Conservation (phyloP, 495 filamentous ascomycete species). For the Penicillium daleae region DNA sequence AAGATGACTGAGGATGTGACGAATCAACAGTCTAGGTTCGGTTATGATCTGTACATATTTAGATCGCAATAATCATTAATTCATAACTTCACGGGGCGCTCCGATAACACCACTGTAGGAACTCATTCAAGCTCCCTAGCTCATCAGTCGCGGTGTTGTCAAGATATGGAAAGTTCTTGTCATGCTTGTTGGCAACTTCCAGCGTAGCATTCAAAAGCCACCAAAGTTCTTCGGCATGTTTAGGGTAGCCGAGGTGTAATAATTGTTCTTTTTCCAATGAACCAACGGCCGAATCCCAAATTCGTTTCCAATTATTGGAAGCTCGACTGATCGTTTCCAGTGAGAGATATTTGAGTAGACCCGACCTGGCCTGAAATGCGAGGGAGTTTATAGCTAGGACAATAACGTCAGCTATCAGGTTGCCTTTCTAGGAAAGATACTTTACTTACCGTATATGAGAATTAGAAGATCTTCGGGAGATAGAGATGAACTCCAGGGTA, state of each 20-base stretch:
- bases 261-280: slow-evolving; percentile 28
- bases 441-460: slow-evolving; percentile 39
- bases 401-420: slow-evolving; percentile 1
- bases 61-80: slow-evolving; percentile 8
- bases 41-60: slow-evolving; percentile 5
- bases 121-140: slow-evolving; percentile 42
- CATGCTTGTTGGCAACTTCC: slow-evolving; percentile 22
- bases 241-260: slow-evolving; percentile 40
- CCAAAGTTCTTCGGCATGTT: slow-evolving; percentile 48
- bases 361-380: slow-evolving; percentile 36
- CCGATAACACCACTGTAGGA: slow-evolving; percentile 38
- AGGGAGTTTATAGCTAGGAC: slow-evolving; percentile 37
- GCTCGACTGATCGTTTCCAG: slow-evolving; percentile 35
- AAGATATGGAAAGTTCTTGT: slow-evolving; percentile 33
- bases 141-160: slow-evolving; percentile 43
- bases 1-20: neutral
- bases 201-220: slow-evolving; percentile 40
- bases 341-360: slow-evolving; percentile 34
- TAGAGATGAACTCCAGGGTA: slow-evolving; percentile 33
- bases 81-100: slow-evolving; percentile 11
- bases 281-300: slow-evolving; percentile 35
- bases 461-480: slow-evolving; percentile 42
- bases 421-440: neutral
- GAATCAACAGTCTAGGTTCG: too few relatives aligned
- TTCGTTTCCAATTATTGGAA: slow-evolving; percentile 40